Evolutionary conservation across 306 rosid genomes (phyloP).

Genomic region (Corylus avellana): DNA sequence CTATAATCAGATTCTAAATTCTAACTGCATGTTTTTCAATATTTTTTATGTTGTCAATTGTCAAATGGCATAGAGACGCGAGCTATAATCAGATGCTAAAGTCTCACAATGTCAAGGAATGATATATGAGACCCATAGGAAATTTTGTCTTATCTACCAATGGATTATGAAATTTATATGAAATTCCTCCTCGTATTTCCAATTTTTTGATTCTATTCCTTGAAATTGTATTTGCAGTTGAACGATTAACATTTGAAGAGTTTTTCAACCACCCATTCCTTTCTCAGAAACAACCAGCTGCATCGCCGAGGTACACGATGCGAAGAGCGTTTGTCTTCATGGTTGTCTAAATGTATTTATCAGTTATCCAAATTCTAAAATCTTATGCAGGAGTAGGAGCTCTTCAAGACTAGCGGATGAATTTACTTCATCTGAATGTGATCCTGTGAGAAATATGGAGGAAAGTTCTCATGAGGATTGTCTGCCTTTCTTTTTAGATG

Average conservation of each 20-base stretch:
- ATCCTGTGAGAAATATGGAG: constrained; percentile 51
- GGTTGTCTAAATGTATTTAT: constrained; percentile 16
- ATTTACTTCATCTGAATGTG: constrained; percentile 46
- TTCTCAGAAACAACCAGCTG: constrained; percentile 53
- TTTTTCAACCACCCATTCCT: constrained; percentile 86
- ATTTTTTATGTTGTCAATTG: not conserved
- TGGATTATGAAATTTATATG: constrained; percentile 7
- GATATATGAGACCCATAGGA: not conserved
- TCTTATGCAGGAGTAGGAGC: constrained; percentile 53
- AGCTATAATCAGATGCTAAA: too few species aligned
- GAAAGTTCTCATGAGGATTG: constrained; percentile 81
- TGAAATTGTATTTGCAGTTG: constrained; percentile 65
- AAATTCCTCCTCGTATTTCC: constrained; percentile 13
- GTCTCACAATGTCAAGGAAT: constrained; percentile 2
- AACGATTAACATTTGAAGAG: constrained; percentile 90
- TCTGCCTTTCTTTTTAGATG: constrained; percentile 85
- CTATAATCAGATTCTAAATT: not conserved
- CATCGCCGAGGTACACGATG: constrained; percentile 55
- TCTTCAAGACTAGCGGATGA: constrained; percentile 56
- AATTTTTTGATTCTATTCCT: constrained; percentile 22
- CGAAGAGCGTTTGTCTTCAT: constrained; percentile 26
- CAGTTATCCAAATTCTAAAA: constrained; percentile 23
- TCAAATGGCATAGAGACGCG: not conserved
- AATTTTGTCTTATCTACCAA: constrained; percentile 19
- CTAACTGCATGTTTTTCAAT: not conserved